phyloP scores from a whole-genome alignment of 345 rosid species.

The Combretum micranthum region DNA sequence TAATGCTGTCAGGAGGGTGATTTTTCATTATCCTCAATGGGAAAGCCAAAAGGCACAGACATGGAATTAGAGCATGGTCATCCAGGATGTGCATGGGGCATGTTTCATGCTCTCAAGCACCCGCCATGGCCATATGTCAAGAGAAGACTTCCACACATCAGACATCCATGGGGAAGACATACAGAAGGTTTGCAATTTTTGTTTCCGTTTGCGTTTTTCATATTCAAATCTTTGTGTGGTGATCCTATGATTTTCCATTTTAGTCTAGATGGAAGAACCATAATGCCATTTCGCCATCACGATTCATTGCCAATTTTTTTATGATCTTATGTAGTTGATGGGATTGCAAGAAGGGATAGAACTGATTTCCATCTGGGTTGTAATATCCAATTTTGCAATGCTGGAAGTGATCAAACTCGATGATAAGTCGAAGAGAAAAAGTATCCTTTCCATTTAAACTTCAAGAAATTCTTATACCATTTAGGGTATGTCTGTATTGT shows the following conservation, averaged over 20 bases:
- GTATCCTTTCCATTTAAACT: too few relatives aligned
- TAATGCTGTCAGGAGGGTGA: neutral
- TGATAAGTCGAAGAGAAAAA: neutral
- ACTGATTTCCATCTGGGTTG: neutral
- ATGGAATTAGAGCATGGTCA: slow-evolving; percentile 20
- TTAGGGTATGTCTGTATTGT: too few relatives aligned
- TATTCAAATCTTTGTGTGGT: neutral
- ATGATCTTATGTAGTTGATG: neutral
- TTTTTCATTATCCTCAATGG: slow-evolving; percentile 21
- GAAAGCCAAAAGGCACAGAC: slow-evolving; percentile 32
- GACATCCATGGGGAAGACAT: slow-evolving; percentile 17
- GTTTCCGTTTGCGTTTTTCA: neutral
- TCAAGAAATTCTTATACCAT: too few relatives aligned
- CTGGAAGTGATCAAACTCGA: neutral
- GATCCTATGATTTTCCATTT: too few relatives aligned
- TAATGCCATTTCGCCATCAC: too few relatives aligned
- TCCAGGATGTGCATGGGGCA: slow-evolving; percentile 66
- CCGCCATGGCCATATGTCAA: slow-evolving; percentile 59
- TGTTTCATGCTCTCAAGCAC: slow-evolving; percentile 53
- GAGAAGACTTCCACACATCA: slow-evolving; percentile 53
- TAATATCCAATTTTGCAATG: neutral
- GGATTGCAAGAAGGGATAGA: neutral
- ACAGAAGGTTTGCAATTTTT: slow-evolving; percentile 18
- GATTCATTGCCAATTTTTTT: too few relatives aligned
- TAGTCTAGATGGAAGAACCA: too few relatives aligned